These are phyloP conservation scores for Lycium barbarum DNA, from an alignment of 257 asterid genomes.

Conservation along the genomic window DNA sequence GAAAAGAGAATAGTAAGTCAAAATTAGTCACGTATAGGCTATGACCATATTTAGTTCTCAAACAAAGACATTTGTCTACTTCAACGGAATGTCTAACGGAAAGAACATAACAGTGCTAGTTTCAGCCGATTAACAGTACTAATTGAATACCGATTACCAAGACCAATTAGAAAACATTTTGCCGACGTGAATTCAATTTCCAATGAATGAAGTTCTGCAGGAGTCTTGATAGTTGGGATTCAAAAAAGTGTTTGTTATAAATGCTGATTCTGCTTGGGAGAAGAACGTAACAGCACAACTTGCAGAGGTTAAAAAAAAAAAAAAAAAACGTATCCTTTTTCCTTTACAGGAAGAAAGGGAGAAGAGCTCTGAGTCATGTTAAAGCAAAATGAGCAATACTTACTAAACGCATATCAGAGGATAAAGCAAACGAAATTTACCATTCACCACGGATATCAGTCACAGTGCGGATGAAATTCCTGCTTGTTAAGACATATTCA, in stretches of 20 bases:
- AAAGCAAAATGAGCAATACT: background rate
- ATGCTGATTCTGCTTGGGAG: background rate
- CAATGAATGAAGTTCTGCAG: background rate
- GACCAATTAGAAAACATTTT: background rate
- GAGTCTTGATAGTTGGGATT: background rate
- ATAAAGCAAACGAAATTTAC: slow-evolving; percentile 44
- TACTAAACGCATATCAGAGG: background rate
- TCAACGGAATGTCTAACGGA: background rate
- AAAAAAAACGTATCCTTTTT: background rate
- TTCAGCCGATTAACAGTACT: background rate
- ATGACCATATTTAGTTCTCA: background rate
- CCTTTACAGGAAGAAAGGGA: background rate
- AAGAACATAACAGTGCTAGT: background rate
- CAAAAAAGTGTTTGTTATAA: background rate
- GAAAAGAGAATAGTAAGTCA: background rate
- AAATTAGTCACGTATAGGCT: background rate
- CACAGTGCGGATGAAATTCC: slow-evolving; percentile 94
- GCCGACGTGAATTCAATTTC: background rate
- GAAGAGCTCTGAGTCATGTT: background rate
- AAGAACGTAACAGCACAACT: background rate
- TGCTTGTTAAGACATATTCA: slow-evolving; percentile 87
- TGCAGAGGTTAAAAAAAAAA: too few relatives aligned
- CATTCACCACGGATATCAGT: slow-evolving; percentile 97
- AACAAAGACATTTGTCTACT: background rate
- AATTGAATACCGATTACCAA: background rate